phyloP scores from a whole-genome alignment of 1,284 basidiomycete species.

The Cutaneotrichosporon daszewskae region DNA sequence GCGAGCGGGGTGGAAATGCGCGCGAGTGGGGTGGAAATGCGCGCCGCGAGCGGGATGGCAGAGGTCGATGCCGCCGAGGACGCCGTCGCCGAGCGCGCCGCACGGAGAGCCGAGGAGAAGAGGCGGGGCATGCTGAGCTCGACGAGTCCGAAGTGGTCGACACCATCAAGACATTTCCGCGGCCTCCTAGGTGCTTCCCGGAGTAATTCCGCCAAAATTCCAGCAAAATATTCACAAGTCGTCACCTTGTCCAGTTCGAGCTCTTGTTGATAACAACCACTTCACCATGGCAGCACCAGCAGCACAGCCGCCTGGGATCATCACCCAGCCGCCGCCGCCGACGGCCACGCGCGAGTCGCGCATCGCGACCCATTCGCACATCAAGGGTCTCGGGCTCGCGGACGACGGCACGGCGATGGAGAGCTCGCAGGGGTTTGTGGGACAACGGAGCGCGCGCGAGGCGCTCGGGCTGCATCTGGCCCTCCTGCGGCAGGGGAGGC shows the following conservation, averaged over 20 bases:
- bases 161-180: neutral
- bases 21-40: no score
- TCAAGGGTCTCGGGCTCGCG: constrained; percentile 84
- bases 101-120: constrained; percentile 2
- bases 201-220: no score
- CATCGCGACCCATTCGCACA: constrained; percentile 48
- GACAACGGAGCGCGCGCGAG: constrained; percentile 85
- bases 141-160: neutral
- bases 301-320: constrained; percentile 27
- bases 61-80: neutral
- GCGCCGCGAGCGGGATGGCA: constrained; percentile 2
- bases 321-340: constrained; percentile 43
- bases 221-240: no score
- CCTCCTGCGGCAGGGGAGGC: constrained; percentile 39
- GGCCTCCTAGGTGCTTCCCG: neutral
- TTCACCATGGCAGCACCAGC: constrained; percentile 11
- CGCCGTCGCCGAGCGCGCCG: no score
- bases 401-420: constrained; percentile 72
- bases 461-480: constrained; percentile 49
- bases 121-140: constrained; percentile 14
- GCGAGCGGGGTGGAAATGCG: no score
- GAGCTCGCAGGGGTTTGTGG: constrained; percentile 81
- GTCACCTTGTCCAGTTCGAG: no score
- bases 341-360: constrained; percentile 42
- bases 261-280: no score